Evolutionary conservation across 1,284 basidiomycete genomes (phyloP), one percentile per base, ranked within the genome.

Genomic region (Psilocybe mexicana): DNA sequence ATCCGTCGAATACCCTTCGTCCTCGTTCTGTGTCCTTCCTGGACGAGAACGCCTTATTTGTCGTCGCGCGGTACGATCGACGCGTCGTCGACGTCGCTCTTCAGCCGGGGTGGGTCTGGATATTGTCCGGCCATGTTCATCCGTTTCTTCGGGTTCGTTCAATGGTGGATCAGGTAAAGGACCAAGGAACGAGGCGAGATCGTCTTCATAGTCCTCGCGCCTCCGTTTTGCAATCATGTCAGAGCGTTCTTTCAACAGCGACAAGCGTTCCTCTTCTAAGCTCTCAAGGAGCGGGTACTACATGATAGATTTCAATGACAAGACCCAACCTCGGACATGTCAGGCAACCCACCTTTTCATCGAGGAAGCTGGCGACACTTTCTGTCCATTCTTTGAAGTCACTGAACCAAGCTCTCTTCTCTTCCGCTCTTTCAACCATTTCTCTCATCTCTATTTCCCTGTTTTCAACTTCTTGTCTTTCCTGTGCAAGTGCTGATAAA

Each of bases 1-100:
- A 68, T 97, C 94, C 0, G 93, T 96, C 11, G 92, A 93, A 65
- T 86, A 93, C 0, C 94, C 94, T 69, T 94, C 90, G 59, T 94
- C 91, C 18, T 81, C 81, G 52, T 71, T 66, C 44, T 65, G 42
- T 12, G 40, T 59, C 40, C 58, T 60, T 54, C 60, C 63, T n/a
- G 46, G 62, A 52, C 62, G 67, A 44, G 74, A 70, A 55, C 71
- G 72, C 40, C 84, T 81, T 43, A 69, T 73, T 36, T 76, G 66
- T 24, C 81, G 80, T 10, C 85, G 82, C 30, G 74, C 69, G 48
- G 66, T 65, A 33, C 89, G 85, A 2, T 83, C 85, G 23, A 76
- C 69, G 6, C 84, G 80, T 52, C 88, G 80, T 51, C 83, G 77
- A 12, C 77, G 78, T 57, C 84, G 80, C 24, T 75, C 63, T 8